Evolutionary conservation across 495 filamentous ascomycete genomes (phyloP).

Genomic region (Cladorrhinum samala): DNA sequence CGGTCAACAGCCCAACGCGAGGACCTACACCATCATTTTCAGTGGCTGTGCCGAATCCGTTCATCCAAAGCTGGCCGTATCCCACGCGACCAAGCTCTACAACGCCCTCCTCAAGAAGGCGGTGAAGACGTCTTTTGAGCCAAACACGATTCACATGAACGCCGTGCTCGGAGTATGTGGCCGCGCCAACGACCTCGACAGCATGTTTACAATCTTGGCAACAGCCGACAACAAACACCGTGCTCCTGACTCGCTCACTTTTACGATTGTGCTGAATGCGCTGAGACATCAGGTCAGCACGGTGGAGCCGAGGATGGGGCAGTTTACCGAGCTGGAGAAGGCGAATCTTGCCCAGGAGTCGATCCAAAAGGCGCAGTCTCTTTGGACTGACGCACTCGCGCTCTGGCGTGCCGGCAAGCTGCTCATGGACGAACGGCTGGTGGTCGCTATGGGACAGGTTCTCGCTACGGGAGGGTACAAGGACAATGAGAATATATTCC

Average conservation of each 20-base stretch:
- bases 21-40: conserved; percentile 79
- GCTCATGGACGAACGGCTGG: conserved; percentile 63
- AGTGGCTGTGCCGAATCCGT: conserved; percentile 58
- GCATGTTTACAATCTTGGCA: conserved; percentile 63
- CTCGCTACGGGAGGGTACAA: conserved; percentile 54
- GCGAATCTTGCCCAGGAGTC: conserved; percentile 30
- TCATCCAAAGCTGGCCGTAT: conserved; percentile 46
- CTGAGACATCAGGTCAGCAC: conserved; percentile 39
- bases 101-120: conserved; percentile 15
- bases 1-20: conserved; percentile 61
- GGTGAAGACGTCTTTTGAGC: conserved; percentile 40
- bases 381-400: conserved; percentile 75
- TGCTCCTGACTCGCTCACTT: conserved; percentile 65
- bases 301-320: neutral
- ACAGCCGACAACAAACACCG: conserved; percentile 55
- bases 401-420: conserved; percentile 67
- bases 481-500: conserved; percentile 60
- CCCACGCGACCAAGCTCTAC: conserved; percentile 2
- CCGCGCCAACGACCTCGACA: conserved; percentile 61
- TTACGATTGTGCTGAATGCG: conserved; percentile 72
- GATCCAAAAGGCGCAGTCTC: conserved; percentile 50
- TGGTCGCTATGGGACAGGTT: conserved; percentile 69
- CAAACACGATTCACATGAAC: conserved; percentile 75
- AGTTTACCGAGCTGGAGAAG: conserved; percentile 16
- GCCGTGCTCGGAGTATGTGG: conserved; percentile 76